Evolutionary conservation across 2,329 filamentous ascomycete species (phyloP).

Genomic region (Colletotrichum coccodes): DNA sequence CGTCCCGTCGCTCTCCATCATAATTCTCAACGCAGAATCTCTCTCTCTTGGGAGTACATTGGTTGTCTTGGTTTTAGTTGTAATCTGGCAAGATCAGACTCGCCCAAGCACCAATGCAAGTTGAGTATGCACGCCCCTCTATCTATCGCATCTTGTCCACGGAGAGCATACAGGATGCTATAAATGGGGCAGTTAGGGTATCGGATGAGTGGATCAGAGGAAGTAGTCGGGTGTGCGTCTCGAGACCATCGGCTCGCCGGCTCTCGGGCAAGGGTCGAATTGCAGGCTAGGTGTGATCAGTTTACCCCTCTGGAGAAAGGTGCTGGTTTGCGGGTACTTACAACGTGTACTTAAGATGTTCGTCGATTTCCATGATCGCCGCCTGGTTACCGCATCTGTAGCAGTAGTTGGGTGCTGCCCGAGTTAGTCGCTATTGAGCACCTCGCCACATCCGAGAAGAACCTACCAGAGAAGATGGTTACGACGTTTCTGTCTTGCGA

Average conservation of each 20-base stretch:
- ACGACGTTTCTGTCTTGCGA: conserved; percentile 98
- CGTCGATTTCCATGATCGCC: conserved; percentile 99
- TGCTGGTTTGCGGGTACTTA: conserved; percentile 57
- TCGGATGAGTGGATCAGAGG: conserved; percentile 69
- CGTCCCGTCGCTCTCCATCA: conserved; percentile 9
- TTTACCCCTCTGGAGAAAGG: not conserved
- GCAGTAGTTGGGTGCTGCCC: conserved; percentile 87
- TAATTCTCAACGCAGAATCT: conserved; percentile 29
- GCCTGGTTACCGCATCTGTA: conserved; percentile 99
- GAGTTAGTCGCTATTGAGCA: conserved; percentile 37
- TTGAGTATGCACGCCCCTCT: conserved; percentile 25
- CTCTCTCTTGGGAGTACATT: conserved; percentile 32
- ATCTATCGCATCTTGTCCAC: conserved; percentile 27
- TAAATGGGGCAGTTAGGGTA: conserved; percentile 24
- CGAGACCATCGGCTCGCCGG: conserved; percentile 98
- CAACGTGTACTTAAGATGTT: conserved; percentile 99
- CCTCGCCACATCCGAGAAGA: conserved; percentile 16
- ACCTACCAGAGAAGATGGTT: conserved; percentile 93
- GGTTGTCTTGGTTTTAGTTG: conserved; percentile 30
- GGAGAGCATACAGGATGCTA: conserved; percentile 12
- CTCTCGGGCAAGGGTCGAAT: conserved; percentile 97
- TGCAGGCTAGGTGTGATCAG: conserved; percentile 77
- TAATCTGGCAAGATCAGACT: conserved; percentile 33
- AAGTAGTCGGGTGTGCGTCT: conserved; percentile 99
- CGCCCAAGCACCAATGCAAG: conserved; percentile 31